A percentile compares a stretch with the other conserved stretches of the same genome.
Evolutionary conservation across 2,329 filamentous ascomycete species (phyloP).

Genomic region (Aspergillus novofumigatus): DNA sequence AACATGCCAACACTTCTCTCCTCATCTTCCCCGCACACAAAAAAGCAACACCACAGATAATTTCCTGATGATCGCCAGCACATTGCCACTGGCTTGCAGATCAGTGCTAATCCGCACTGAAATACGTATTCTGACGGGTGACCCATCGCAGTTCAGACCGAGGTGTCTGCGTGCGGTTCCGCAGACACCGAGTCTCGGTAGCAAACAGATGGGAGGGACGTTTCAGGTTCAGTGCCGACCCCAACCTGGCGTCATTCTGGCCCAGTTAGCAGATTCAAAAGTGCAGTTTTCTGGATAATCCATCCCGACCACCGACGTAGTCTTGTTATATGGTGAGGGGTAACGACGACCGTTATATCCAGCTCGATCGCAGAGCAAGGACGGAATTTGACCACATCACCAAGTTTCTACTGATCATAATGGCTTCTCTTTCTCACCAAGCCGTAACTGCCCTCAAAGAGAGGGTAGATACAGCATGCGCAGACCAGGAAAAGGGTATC

Average conservation of each 20-base stretch:
- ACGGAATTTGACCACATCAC: not conserved
- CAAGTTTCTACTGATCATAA: not conserved
- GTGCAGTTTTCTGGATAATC: not conserved
- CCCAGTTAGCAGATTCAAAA: not conserved
- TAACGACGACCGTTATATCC: not conserved
- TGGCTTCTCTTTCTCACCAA: not conserved
- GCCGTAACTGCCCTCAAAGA: not conserved
- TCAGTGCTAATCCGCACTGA: not conserved
- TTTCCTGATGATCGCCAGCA: not conserved
- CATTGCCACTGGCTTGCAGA: not conserved
- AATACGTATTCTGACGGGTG: no score
- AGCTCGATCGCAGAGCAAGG: not conserved
- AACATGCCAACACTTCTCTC: not conserved
- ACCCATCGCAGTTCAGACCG: not conserved
- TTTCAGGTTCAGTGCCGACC: no score
- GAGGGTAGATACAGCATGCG: not conserved
- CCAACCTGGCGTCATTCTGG: no score
- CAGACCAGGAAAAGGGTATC: slow-evolving; percentile 36
- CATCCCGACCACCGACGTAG: not conserved
- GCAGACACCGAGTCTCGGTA: not conserved
- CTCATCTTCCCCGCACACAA: not conserved
- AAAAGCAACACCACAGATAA: not conserved
- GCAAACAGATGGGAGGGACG: not conserved
- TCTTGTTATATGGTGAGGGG: not conserved
- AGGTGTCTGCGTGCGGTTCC: not conserved